phyloP scores from a whole-genome alignment of 2,329 filamentous ascomycete species.

The Pyricularia grisea region DNA sequence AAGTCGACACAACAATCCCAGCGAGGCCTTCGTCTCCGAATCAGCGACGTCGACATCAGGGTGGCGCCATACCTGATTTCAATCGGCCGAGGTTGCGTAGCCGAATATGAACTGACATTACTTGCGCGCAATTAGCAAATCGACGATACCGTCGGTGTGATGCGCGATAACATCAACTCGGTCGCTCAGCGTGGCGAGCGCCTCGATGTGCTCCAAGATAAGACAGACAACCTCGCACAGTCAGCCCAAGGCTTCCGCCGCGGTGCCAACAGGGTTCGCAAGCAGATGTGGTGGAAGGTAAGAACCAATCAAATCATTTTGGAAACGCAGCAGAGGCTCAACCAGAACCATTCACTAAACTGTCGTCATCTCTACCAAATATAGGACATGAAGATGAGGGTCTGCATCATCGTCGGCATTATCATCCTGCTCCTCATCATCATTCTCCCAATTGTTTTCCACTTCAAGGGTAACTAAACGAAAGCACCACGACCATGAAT shows the following conservation, averaged over 20 bases:
- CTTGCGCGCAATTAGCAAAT: conserved; percentile 65
- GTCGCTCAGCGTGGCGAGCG: conserved; percentile 87
- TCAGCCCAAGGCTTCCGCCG: conserved; percentile 94
- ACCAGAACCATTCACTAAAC: background rate
- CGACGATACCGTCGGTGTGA: conserved; percentile 86
- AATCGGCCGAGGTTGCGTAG: background rate
- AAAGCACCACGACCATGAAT: background rate
- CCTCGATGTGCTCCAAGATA: conserved; percentile 81
- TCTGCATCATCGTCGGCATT: conserved; percentile 87
- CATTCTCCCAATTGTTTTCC: conserved; percentile 56
- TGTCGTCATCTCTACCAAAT: background rate
- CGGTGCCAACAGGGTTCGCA: conserved; percentile 90
- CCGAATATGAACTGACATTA: background rate
- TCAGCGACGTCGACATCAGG: background rate
- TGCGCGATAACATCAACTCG: conserved; percentile 97
- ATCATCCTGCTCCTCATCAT: conserved; percentile 89
- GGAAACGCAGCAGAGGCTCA: background rate
- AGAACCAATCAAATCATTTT: background rate
- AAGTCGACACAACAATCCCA: conserved; percentile 33
- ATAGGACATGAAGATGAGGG: conserved; percentile 97
- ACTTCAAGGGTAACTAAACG: background rate
- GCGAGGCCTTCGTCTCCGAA: background rate
- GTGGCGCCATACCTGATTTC: background rate
- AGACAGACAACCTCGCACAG: conserved; percentile 87
- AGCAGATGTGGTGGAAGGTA: conserved; percentile 97